Base-by-base conservation (phyloP, 164 flowering plant genomes). In the Vitis labrusca region DNA sequence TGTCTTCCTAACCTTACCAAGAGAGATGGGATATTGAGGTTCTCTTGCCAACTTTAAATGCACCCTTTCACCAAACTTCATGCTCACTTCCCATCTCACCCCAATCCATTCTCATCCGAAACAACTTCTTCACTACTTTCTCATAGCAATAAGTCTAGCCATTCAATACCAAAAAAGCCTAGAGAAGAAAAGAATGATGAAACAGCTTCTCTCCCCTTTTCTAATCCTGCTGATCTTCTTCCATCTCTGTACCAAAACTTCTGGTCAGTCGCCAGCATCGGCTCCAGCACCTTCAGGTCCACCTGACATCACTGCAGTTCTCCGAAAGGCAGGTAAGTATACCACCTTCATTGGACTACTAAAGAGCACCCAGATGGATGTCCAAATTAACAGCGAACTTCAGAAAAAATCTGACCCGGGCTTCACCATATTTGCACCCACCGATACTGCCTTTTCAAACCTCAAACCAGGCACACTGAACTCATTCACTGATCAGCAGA, bases 311-410 rank as follows among this genome's bases (percentile, higher is more conserved):
- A 78, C 6, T 53, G 27, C 64, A 27, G 61, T 78, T 64, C 77
- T 79, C 0, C 64, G 71, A 37, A 80, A 77, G 56, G 80, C 74
- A 4, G 83, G 79, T 4, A 81, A 75, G 30, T 75, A 64, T 68
- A 73, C 64, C 1, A 76, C 71, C 10, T 68, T 87, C 5, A 80
- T 84, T 1, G 67, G 78, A 44, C 78, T 89, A 2, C 30, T 89
- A 9, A 76, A 70, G 63, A 71, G 74, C 68, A 83, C 91, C 50
- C 83, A 75, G 58, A 72, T 68, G 2, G 85, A 65, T 0, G 55
- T 78, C 32, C 85, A 76, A 37, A 71, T 81, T 69, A 72, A 79
- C 68, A 23, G 27, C 27, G 27, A 23, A 23, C 27, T 23, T 54
- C 72, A 8, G 85, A 70, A 77, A 48, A 78, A 72, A 23, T 23